Conservation (phyloP, 177 flowering plant genomes). For the Telopea speciosissima region DNA sequence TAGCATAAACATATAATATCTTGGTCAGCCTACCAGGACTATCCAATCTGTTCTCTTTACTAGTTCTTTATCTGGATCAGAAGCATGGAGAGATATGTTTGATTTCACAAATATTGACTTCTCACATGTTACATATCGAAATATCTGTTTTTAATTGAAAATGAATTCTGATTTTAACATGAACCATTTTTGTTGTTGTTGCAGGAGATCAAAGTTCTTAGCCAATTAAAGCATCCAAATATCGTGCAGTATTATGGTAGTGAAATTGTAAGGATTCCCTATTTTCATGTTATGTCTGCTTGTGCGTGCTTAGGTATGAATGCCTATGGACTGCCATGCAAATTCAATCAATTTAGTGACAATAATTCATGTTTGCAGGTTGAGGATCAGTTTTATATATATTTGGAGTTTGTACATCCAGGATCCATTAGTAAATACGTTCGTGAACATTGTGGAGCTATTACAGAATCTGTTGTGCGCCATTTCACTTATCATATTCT, state of each 20-base stretch:
- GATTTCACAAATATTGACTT: not conserved
- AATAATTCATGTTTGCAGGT: slow-evolving; percentile 37
- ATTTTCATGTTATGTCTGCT: not conserved
- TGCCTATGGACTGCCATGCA: not conserved
- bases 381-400: slow-evolving; percentile 74
- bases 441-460: slow-evolving; percentile 87
- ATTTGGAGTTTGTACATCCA: slow-evolving; percentile 88
- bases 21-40: not conserved
- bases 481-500: slow-evolving; percentile 91
- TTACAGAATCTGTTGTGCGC: slow-evolving; percentile 85
- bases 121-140: not conserved
- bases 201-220: slow-evolving; percentile 91
- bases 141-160: not conserved
- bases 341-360: not conserved
- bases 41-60: not conserved
- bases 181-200: slow-evolving; percentile 14
- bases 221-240: slow-evolving; percentile 87
- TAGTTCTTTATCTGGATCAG: not conserved
- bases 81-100: not conserved
- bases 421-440: slow-evolving; percentile 87
- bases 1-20: not conserved
- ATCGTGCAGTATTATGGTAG: slow-evolving; percentile 98
- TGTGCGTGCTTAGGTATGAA: not conserved
- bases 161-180: not conserved
- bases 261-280: slow-evolving; percentile 64